Evolutionary conservation across 306 rosid species (phyloP), one percentile per base, ranked within the genome.

Genomic region (Fragaria vesca): DNA sequence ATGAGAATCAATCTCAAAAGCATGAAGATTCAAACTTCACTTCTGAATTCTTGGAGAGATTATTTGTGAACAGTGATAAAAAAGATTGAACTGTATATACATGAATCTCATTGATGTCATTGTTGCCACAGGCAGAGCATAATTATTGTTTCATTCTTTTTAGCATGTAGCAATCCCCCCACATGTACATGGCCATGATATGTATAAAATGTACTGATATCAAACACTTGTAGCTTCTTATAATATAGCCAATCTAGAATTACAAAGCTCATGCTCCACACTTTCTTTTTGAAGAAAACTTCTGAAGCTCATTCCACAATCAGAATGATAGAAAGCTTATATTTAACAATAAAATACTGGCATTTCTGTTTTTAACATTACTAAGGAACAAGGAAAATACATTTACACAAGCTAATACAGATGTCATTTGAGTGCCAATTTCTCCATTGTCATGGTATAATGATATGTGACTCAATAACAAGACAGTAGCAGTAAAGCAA

Each of bases 361-460:
- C 32, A 50, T 20, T 32, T n/a, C 36, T 45, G 61, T 72, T 76
- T 52, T 80, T 65, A 76, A 38, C 52, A 57, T 42, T 61, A 50
- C 48, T 26, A 18, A 60, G 43, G 66, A 66, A 80, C 75, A 81
- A 80, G 63, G 66, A 70, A 86, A 78, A 4, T 83, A 77, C 81
- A 88, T 85, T 79, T 89, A 85, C 83, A 85, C 81, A 76, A 65
- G 82, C 72, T 76, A 81, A 32, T 62, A 78, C 55, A 16, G 48
- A 72, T 54, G 40, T 78, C 20, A 80, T 76, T 74, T 67, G 81
- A 55, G 76, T 67, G 70, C 80, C 79, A 81, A 73, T 72, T 77
- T 77, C 32, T 65, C 69, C 66, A 61, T 81, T 71, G 32, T 61
- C 24, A 65, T 26, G 74, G 75, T 80, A 79, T 84, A 34, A 6